phyloP scores from a whole-genome alignment of 2,329 filamentous ascomycete genomes.

The Mycogone perniciosa region DNA sequence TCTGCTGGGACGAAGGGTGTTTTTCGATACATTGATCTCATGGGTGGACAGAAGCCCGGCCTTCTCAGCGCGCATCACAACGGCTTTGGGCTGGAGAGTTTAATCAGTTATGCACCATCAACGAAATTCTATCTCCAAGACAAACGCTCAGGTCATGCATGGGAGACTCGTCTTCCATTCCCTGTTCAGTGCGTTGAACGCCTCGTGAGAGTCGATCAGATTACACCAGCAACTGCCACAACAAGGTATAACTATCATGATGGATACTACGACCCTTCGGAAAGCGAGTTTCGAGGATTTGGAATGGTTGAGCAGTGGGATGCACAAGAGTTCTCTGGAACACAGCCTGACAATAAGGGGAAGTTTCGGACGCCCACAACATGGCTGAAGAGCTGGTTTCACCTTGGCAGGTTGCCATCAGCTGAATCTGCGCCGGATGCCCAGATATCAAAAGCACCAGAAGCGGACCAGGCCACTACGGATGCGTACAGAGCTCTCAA shows the following conservation, averaged over 20 bases:
- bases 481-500: too few species aligned
- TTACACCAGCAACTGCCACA: not conserved
- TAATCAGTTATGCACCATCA: conserved; percentile 17
- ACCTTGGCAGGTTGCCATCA: not conserved
- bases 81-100: conserved; percentile 17
- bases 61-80: conserved; percentile 18
- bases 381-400: conserved; percentile 12
- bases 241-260: conserved; percentile 19
- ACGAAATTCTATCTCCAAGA: conserved; percentile 21
- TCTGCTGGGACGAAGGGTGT: not conserved
- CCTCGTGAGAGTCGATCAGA: conserved; percentile 6
- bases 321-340: conserved; percentile 9
- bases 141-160: conserved; percentile 16
- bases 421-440: not conserved
- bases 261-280: conserved; percentile 23
- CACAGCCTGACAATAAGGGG: not conserved
- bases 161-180: conserved; percentile 22
- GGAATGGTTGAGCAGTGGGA: conserved; percentile 24
- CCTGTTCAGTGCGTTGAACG: conserved; percentile 22
- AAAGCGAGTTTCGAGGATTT: conserved; percentile 27
- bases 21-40: conserved; percentile 17
- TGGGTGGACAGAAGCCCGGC: conserved; percentile 1
- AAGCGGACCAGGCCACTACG: too few species aligned
- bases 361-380: conserved; percentile 1
- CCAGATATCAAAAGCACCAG: too few species aligned